Base-by-base conservation (phyloP, 106 monocot genomes). In the Gastrodia elata region DNA sequence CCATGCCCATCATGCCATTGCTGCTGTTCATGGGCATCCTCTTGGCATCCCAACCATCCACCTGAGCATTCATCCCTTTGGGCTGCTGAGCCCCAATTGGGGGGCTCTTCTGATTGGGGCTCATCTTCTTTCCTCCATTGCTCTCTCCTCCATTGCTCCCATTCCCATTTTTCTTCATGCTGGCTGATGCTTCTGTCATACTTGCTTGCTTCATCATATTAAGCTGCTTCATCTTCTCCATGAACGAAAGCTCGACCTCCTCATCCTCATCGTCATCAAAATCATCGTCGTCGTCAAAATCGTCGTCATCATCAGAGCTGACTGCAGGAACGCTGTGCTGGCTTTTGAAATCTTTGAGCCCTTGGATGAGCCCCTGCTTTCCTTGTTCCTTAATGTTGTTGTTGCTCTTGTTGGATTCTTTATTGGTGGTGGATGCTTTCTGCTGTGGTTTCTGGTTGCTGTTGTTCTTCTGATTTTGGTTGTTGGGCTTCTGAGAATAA, bases 291-390 rank as follows among this genome's bases (percentile, higher is more conserved):
- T 67, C 81, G 3, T 73, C 79, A 52, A 82, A 72, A 10, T 83
- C 80, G 28, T 76, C 61, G 18, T 90, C 94, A 52, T 86, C 88
- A 15, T 79, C 88, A 65, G 77, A 83, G 38, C 35, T 37, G 38
- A 3, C 20, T 52, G 37, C 1, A 20, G 46, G 70, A 20, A 67
- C 18, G 37, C 74, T 85, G 79, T 83, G 86, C 74, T 88, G 94
- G 71, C 72, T 82, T 56, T 87, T 91, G 73, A 91, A 84, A 24
- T 76, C 85, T 39, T 86, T 78, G 46, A 88, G 78, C 49, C 86
- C 94, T 70, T 87, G 90, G 39, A 87, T 78, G 65, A 87, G 78
- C 36, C 77, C 80, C 71, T 87, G 83, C 68, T 89, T 75, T 11
- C 64, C 71, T n/a, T 80, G 76, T 52, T 79, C 48, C 22, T 73